Evolutionary conservation across 495 filamentous ascomycete genomes (phyloP).

Genomic region (Oleoguttula mirabilis): DNA sequence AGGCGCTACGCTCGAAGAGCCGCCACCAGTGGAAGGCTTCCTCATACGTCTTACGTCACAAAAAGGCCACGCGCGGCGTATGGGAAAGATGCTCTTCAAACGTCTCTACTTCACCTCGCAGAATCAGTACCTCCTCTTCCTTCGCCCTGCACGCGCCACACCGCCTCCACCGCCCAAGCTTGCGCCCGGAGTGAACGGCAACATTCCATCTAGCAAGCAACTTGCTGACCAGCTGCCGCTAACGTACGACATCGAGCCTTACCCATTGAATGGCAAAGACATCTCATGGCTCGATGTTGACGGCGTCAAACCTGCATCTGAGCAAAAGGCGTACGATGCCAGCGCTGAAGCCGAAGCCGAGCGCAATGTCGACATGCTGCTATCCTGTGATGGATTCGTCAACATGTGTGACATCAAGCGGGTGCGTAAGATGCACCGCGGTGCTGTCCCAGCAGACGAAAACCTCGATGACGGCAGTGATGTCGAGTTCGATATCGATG

Average conservation of each 20-base stretch:
- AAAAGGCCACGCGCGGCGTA: conserved; percentile 44
- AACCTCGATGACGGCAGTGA: conserved; percentile 37
- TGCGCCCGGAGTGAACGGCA: conserved; percentile 29
- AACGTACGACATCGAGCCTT: conserved; percentile 55
- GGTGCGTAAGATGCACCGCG: conserved; percentile 43
- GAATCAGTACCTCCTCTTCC: conserved; percentile 57
- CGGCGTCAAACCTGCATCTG: conserved; percentile 29
- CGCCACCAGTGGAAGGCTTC: conserved; percentile 59
- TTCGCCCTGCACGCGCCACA: conserved; percentile 48
- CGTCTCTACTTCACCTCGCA: conserved; percentile 59
- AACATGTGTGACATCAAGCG: conserved; percentile 47
- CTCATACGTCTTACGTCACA: conserved; percentile 58
- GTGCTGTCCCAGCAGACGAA: conserved; percentile 40
- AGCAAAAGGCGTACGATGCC: conserved; percentile 40
- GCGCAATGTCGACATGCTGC: conserved; percentile 48
- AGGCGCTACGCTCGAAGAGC: conserved; percentile 41
- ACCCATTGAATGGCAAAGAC: conserved; percentile 37
- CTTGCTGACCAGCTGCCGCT: conserved; percentile 48
- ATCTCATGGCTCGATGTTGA: conserved; percentile 44
- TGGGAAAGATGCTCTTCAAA: conserved; percentile 59
- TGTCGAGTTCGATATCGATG: conserved; percentile 30
- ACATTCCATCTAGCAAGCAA: conserved; percentile 44
- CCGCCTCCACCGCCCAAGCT: conserved; percentile 56
- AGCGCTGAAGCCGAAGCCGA: conserved; percentile 51
- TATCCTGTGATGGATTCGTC: conserved; percentile 54